phyloP scores from a whole-genome alignment of 768 basidiomycete genomes.

The Serendipita indica region DNA sequence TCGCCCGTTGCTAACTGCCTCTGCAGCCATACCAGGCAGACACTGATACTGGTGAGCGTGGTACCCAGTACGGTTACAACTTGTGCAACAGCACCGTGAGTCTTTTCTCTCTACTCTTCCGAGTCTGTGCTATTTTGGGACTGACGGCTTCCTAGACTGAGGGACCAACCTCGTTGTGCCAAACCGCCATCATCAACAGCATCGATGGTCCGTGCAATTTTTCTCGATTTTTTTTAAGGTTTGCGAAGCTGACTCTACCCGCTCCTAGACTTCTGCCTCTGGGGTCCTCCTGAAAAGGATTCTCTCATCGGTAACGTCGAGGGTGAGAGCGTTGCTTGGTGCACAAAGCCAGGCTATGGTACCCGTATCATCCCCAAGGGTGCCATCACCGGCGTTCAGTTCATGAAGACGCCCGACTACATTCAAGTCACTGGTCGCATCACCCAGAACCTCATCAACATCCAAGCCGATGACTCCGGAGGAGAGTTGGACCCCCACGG shows the following conservation, averaged over 20 bases:
- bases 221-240: slow-evolving; percentile 14
- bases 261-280: slow-evolving; percentile 50
- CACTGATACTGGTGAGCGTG: slow-evolving; percentile 18
- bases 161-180: slow-evolving; percentile 10
- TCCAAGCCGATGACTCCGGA: slow-evolving; percentile 24
- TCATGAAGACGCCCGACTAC: slow-evolving; percentile 60
- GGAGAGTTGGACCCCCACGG: slow-evolving; percentile 32
- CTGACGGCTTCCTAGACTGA: not conserved
- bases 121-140: not conserved
- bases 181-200: slow-evolving; percentile 14
- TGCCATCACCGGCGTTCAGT: slow-evolving; percentile 49
- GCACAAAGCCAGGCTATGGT: slow-evolving; percentile 55
- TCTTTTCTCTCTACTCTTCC: not conserved
- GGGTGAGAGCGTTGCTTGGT: slow-evolving; percentile 63
- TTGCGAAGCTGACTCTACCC: slow-evolving; percentile 19
- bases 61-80: slow-evolving; percentile 13
- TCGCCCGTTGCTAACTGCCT: not conserved
- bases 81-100: slow-evolving; percentile 19
- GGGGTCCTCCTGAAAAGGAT: slow-evolving; percentile 41
- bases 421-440: slow-evolving; percentile 50
- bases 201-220: slow-evolving; percentile 15
- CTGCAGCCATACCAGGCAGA: slow-evolving; percentile 40
- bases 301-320: slow-evolving; percentile 50
- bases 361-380: slow-evolving; percentile 59
- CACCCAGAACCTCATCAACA: slow-evolving; percentile 29